Evolutionary conservation across 2,329 filamentous ascomycete genomes (phyloP).

Genomic region (Aspergillus clavatus): DNA sequence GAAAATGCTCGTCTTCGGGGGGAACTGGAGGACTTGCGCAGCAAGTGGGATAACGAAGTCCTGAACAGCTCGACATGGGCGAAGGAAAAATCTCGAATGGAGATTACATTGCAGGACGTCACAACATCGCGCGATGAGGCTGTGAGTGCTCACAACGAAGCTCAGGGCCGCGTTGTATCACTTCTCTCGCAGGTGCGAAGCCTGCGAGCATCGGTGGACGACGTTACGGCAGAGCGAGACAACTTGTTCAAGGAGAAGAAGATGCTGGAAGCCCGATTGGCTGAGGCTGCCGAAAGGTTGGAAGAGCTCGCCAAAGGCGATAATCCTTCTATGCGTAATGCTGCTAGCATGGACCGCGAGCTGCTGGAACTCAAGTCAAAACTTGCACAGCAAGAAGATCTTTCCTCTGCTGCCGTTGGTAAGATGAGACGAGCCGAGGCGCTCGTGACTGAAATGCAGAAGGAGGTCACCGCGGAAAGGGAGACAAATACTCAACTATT

Average conservation of each 20-base stretch:
- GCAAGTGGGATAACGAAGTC: conserved; percentile 97
- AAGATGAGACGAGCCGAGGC: conserved; percentile 96
- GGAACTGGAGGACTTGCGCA: conserved; percentile 88
- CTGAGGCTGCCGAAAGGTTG: conserved; percentile 81
- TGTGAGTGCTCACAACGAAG: conserved; percentile 86
- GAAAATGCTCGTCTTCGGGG: conserved; percentile 88
- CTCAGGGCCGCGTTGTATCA: conserved; percentile 86
- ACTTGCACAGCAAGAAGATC: conserved; percentile 88
- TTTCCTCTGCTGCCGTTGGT: conserved; percentile 83
- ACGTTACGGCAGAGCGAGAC: conserved; percentile 79
- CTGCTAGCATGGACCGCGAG: conserved; percentile 81
- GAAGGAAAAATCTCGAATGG: conserved; percentile 91
- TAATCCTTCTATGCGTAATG: conserved; percentile 81
- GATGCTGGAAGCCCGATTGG: conserved; percentile 74
- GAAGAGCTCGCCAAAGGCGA: conserved; percentile 83
- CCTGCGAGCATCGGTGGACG: conserved; percentile 78
- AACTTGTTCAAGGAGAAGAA: conserved; percentile 83
- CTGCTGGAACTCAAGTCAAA: conserved; percentile 82
- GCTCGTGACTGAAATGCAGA: conserved; percentile 81
- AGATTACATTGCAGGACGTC: conserved; percentile 82
- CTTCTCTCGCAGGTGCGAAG: conserved; percentile 84
- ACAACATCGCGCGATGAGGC: conserved; percentile 91
- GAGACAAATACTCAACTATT: conserved; percentile 76
- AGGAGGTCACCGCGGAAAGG: conserved; percentile 81
- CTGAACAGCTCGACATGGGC: conserved; percentile 97